Conservation (phyloP, 2,329 filamentous ascomycete species). For the Neonectria neomacrospora region DNA sequence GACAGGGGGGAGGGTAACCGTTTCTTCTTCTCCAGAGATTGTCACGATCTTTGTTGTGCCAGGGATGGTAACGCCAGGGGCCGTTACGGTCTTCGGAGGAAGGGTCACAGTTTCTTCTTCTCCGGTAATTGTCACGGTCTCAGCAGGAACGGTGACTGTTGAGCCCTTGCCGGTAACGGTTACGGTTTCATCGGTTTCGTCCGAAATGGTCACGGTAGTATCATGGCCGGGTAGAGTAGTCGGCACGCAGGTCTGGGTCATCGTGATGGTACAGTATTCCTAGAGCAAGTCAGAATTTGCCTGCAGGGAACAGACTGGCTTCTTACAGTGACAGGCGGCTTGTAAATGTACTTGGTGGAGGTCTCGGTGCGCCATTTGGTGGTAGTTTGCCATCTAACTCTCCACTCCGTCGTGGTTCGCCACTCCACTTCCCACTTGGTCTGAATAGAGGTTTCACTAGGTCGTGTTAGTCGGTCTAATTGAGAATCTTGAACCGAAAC, state of each 20-base stretch:
- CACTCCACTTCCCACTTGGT: neutral
- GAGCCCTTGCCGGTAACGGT: neutral
- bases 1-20: neutral
- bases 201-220: neutral
- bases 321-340: conserved; percentile 9
- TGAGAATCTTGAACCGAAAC: neutral
- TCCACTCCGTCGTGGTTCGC: neutral
- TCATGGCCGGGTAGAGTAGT: neutral
- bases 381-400: too few relatives aligned
- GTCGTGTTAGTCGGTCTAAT: neutral
- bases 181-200: neutral
- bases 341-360: neutral
- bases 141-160: neutral
- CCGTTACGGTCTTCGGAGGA: neutral
- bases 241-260: conserved; percentile 1
- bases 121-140: neutral
- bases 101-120: conserved; percentile 8
- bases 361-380: neutral
- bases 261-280: conserved; percentile 5
- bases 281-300: neutral
- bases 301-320: neutral
- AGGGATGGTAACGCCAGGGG: neutral
- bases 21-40: neutral
- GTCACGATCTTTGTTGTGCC: neutral
- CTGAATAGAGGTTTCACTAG: neutral